Conservation (phyloP, 1,284 basidiomycete species). For the Stereum hirsutum region DNA sequence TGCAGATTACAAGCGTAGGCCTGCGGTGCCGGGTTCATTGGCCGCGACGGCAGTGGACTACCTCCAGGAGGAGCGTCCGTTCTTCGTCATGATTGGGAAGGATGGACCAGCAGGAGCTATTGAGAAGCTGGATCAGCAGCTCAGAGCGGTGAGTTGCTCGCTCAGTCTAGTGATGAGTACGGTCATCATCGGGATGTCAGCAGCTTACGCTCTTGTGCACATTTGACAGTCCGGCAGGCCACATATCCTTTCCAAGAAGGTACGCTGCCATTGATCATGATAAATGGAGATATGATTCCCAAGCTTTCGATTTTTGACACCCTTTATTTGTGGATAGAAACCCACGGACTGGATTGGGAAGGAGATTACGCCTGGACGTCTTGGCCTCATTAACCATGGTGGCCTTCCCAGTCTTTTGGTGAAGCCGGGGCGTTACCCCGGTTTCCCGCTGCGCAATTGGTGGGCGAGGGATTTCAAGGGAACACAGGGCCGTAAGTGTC, state of each 20-base stretch:
- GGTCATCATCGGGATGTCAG: neutral
- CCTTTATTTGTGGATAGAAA: slow-evolving; percentile 18
- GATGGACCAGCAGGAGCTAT: slow-evolving; percentile 56
- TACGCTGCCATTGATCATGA: too few species aligned
- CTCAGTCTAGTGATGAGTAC: neutral
- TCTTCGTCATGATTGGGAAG: slow-evolving; percentile 58
- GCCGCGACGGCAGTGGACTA: slow-evolving; percentile 18
- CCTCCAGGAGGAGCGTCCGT: slow-evolving; percentile 41
- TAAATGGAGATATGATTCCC: too few species aligned
- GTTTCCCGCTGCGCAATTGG: slow-evolving; percentile 70
- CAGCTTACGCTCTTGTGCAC: neutral
- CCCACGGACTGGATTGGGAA: slow-evolving; percentile 63
- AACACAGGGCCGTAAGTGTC: slow-evolving; percentile 52
- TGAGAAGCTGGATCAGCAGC: slow-evolving; percentile 52
- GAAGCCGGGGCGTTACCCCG: slow-evolving; percentile 65
- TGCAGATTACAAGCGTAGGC: neutral
- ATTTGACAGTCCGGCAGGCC: slow-evolving; percentile 37
- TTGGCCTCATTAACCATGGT: slow-evolving; percentile 71
- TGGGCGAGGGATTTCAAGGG: slow-evolving; percentile 67
- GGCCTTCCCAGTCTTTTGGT: slow-evolving; percentile 66
- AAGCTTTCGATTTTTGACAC: neutral
- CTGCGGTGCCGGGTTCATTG: too few species aligned
- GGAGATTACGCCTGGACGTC: slow-evolving; percentile 54
- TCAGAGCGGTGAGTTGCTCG: slow-evolving; percentile 32
- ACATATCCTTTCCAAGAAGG: slow-evolving; percentile 33